phyloP scores from a whole-genome alignment of 345 rosid species.

The Cochlearia excelsa region DNA sequence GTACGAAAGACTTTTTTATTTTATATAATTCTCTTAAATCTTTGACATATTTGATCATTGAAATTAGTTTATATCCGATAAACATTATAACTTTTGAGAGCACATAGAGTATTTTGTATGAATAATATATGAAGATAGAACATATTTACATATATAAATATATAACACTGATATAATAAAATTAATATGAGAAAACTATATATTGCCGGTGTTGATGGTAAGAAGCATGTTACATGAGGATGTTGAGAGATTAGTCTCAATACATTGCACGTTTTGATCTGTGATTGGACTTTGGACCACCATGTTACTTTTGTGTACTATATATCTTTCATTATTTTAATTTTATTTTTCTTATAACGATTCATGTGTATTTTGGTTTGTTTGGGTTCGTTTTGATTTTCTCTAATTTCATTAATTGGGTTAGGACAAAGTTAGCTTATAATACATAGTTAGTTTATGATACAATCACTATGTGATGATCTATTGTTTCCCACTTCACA shows the following conservation, averaged over 20 bases:
- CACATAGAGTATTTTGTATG: no score
- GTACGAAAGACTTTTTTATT: no score
- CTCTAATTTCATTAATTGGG: neutral
- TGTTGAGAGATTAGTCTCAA: neutral
- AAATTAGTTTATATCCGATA: no score
- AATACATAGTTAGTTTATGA: no score
- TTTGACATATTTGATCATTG: no score
- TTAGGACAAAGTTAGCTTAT: no score
- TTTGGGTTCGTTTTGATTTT: neutral
- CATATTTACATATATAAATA: neutral
- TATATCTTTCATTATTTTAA: neutral
- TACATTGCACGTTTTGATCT: neutral
- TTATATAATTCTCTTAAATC: no score
- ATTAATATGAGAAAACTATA: neutral
- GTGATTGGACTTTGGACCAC: conserved; percentile 2
- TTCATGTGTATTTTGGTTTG: neutral
- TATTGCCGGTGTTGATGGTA: neutral
- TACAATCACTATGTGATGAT: no score
- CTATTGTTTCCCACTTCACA: no score
- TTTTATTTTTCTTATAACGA: neutral
- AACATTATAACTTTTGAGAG: no score
- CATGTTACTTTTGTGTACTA: neutral
- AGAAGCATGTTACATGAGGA: neutral
- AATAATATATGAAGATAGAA: neutral
- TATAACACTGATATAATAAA: neutral